These are phyloP conservation scores for Carnegiea gigantea DNA, from an alignment of 179 eudicot species.

Conservation along the genomic window DNA sequence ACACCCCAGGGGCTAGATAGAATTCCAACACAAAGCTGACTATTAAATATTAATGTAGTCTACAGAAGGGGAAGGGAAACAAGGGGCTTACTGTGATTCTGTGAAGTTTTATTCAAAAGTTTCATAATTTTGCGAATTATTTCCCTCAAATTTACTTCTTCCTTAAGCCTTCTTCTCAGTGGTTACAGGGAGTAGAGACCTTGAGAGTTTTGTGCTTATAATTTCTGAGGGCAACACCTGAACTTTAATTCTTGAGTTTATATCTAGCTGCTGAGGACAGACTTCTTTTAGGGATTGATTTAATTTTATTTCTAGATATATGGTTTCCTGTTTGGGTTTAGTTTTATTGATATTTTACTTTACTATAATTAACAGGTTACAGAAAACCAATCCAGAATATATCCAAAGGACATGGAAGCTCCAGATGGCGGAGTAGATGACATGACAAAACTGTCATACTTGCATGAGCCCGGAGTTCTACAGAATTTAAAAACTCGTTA, in stretches of 20 bases:
- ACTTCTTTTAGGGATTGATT: neutral
- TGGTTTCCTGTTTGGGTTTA: constrained; percentile 1
- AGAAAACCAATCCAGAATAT: constrained; percentile 47
- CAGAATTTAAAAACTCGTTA: constrained; percentile 85
- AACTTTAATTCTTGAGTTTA: neutral
- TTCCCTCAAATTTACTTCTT: neutral
- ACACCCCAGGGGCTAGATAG: neutral
- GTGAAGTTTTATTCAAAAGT: neutral
- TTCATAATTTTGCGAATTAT: neutral
- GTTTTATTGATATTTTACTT: neutral
- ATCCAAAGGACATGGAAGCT: constrained; percentile 87
- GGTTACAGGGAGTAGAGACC: neutral
- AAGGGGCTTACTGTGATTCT: neutral
- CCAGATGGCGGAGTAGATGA: constrained; percentile 95
- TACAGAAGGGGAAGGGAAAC: neutral
- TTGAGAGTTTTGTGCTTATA: neutral
- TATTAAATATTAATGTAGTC: neutral
- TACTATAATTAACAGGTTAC: constrained; percentile 29
- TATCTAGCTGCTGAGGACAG: neutral
- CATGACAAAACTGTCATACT: constrained; percentile 92
- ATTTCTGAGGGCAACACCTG: neutral
- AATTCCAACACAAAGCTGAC: neutral
- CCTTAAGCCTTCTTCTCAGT: too few species aligned
- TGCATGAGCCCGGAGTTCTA: constrained; percentile 97
- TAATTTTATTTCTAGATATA: neutral